A percentile compares a stretch with the other conserved stretches of the same genome.
phyloP scores from a whole-genome alignment of 805 yeast genomes.

The Maudiozyma pseudohumilis region DNA sequence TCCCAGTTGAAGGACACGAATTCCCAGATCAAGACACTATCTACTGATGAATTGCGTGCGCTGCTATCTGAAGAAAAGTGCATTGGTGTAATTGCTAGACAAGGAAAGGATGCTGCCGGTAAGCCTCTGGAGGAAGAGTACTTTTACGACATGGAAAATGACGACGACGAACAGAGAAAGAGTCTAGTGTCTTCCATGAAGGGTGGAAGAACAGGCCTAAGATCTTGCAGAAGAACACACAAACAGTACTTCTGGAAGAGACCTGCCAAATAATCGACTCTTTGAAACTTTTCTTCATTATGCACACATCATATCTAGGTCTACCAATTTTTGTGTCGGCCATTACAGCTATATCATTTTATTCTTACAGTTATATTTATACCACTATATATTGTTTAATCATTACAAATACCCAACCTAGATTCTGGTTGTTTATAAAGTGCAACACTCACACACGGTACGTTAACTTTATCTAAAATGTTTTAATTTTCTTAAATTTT shows the following conservation, averaged over 20 bases:
- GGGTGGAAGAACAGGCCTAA: slow-evolving; percentile 66
- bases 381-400: too few relatives aligned
- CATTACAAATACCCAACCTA: too few relatives aligned
- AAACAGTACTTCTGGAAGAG: slow-evolving; percentile 56
- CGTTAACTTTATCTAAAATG: too few relatives aligned
- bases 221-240: slow-evolving; percentile 89
- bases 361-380: too few relatives aligned
- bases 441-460: too few relatives aligned
- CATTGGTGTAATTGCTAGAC: slow-evolving; percentile 77
- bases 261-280: slow-evolving; percentile 24
- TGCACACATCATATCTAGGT: not conserved
- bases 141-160: slow-evolving; percentile 80
- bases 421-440: too few relatives aligned
- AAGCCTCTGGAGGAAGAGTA: slow-evolving; percentile 90
- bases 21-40: slow-evolving; percentile 40
- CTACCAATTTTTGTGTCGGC: not conserved
- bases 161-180: slow-evolving; percentile 60
- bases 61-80: slow-evolving; percentile 31
- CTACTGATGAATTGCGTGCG: slow-evolving; percentile 39
- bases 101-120: slow-evolving; percentile 95
- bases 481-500: not conserved
- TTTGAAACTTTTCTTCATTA: not conserved
- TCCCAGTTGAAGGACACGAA: slow-evolving; percentile 54
- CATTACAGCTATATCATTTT: too few relatives aligned
- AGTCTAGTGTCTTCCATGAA: slow-evolving; percentile 62